Evolutionary conservation across 805 yeast genomes (phyloP).

Genomic region (Lipomyces spencermartinsiae): DNA sequence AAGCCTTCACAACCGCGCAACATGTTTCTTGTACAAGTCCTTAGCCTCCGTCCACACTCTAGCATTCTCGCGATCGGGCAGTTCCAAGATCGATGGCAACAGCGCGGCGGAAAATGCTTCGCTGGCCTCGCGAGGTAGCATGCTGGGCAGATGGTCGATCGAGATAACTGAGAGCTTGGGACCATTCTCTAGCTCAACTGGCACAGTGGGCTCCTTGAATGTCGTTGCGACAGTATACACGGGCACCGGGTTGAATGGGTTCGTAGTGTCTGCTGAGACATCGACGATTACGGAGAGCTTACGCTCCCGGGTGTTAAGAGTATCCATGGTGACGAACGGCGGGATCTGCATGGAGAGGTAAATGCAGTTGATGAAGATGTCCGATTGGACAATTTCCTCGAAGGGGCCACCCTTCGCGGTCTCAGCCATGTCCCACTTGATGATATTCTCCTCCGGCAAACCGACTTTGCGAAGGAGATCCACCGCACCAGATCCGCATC

Average conservation of each 20-base stretch:
- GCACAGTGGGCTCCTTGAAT: slow-evolving; percentile 88
- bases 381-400: slow-evolving; percentile 84
- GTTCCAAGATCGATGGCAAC: slow-evolving; percentile 83
- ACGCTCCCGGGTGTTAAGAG: slow-evolving; percentile 71
- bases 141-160: slow-evolving; percentile 94
- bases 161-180: slow-evolving; percentile 91
- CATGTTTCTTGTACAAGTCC: slow-evolving; percentile 81
- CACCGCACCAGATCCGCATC: slow-evolving; percentile 98
- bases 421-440: slow-evolving; percentile 97
- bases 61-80: slow-evolving; percentile 80
- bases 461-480: slow-evolving; percentile 84
- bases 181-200: slow-evolving; percentile 71
- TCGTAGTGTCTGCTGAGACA: slow-evolving; percentile 98
- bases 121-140: slow-evolving; percentile 96
- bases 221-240: slow-evolving; percentile 89
- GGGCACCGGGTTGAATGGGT: slow-evolving; percentile 97
- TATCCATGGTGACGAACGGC: slow-evolving; percentile 78
- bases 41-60: slow-evolving; percentile 94
- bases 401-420: slow-evolving; percentile 98
- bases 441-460: slow-evolving; percentile 79
- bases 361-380: slow-evolving; percentile 94
- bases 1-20: slow-evolving; percentile 61
- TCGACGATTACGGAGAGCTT: slow-evolving; percentile 91
- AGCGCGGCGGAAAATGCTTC: slow-evolving; percentile 88
- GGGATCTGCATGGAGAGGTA: slow-evolving; percentile 92